Evolutionary conservation across 306 rosid genomes (phyloP), one percentile per base, ranked within the genome.

Genomic region (Citrullus colocynthis): DNA sequence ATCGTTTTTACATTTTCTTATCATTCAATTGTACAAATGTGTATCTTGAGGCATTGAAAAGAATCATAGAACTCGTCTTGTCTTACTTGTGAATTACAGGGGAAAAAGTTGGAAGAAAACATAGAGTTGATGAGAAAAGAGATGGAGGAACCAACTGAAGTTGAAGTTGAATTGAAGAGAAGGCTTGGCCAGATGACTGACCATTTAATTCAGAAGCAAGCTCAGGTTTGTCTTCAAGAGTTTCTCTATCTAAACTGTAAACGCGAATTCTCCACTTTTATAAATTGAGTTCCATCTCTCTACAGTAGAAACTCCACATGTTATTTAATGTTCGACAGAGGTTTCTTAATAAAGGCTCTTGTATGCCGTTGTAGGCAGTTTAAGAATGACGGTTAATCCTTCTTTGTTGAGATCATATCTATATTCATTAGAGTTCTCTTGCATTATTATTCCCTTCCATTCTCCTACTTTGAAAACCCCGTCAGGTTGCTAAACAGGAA

Each of bases 181-280:
- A 91, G 97, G 88, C 96, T 95, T 85, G 80, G 82, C 70, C 99
- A 89, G 85, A 87, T 95, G 97, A 95, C 99, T 75, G 97, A 95
- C 65, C 97, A 95, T 91, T 92, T 95, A 85, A 95, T 95, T 83
- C 96, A 88, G 80, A 95, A 88, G 85, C 99, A 95, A 87, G 85
- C 96, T 54, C 93, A 95, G 99, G 99, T 90, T 75, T 71, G 85
- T 74, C 78, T 74, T 85, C 63, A 67, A 48, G 63, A 49, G 55
- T 55, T 80, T 77, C 21, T 75, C 61, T 59, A 21, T 62, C 6
- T 60, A 17, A 82, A 69, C 21, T 39, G 18, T 39, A 59, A 57
- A 67, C 69, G 74, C 14, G 9, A 21, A 21, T 62, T n/a, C 48
- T 44, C 13, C 24, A 32, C 36, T 32, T 32, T 32, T 32, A 32